Percentiles rank a stretch among this genome's conserved stretches.
These are phyloP conservation scores for Escovopsis sp. DNA, from an alignment of 2,329 filamentous ascomycete species.

Conservation along the genomic window DNA sequence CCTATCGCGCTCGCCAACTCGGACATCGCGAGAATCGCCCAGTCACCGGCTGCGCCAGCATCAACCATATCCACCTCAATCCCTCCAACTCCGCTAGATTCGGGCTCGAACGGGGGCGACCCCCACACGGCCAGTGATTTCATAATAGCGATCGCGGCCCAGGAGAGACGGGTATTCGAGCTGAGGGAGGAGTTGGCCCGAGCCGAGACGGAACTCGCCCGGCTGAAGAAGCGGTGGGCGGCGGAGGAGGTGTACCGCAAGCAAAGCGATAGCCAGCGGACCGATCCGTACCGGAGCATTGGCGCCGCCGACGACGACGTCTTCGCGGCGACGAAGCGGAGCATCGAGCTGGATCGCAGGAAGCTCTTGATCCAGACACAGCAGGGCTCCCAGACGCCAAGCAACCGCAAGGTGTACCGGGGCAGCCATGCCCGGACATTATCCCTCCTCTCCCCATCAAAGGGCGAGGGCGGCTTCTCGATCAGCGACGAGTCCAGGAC, in stretches of 20 bases:
- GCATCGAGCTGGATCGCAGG: slow-evolving; percentile 56
- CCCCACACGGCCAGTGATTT: slow-evolving; percentile 50
- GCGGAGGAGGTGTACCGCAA: slow-evolving; percentile 64
- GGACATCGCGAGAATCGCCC: slow-evolving; percentile 14
- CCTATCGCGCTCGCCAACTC: slow-evolving; percentile 43
- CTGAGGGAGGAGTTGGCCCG: slow-evolving; percentile 76
- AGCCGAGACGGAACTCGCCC: slow-evolving; percentile 63
- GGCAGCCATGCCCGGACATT: slow-evolving; percentile 51
- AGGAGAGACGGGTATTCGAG: slow-evolving; percentile 83
- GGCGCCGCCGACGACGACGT: slow-evolving; percentile 13
- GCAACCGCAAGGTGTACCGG: slow-evolving; percentile 50
- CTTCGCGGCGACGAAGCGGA: slow-evolving; percentile 23
- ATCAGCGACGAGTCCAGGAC: slow-evolving; percentile 25
- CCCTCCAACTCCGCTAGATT: slow-evolving; percentile 37
- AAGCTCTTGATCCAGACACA: slow-evolving; percentile 48
- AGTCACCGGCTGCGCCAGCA: slow-evolving; percentile 34
- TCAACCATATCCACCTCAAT: slow-evolving; percentile 23
- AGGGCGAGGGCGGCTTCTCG: slow-evolving; percentile 27
- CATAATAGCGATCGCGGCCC: slow-evolving; percentile 78
- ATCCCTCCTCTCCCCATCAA: slow-evolving; percentile 66
- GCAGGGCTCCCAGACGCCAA: slow-evolving; percentile 23
- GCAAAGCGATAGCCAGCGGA: slow-evolving; percentile 30
- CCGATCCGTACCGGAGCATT: slow-evolving; percentile 1
- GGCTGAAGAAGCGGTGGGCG: slow-evolving; percentile 74
- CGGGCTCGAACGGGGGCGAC: slow-evolving; percentile 17